These are phyloP conservation scores for Gamarada debralockiae DNA, from an alignment of 495 filamentous ascomycete genomes.

Conservation along the genomic window DNA sequence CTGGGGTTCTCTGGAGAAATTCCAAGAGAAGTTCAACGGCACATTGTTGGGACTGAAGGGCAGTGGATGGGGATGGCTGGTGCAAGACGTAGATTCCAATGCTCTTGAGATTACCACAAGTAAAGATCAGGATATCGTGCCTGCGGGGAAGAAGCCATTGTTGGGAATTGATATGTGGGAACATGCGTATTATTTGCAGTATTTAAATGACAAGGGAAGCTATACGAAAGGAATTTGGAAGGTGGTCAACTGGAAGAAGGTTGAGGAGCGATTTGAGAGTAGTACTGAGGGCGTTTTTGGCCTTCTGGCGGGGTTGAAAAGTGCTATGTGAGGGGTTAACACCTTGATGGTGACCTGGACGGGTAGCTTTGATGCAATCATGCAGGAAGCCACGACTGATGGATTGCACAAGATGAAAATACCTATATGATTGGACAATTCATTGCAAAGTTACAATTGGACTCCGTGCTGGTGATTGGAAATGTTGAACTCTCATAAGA, in stretches of 20 bases:
- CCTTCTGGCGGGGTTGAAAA: conserved; percentile 1
- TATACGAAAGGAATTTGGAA: conserved; percentile 81
- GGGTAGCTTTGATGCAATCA: no score
- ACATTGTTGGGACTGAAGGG: conserved; percentile 88
- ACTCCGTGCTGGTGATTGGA: neutral
- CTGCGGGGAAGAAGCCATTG: conserved; percentile 70
- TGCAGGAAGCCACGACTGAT: neutral
- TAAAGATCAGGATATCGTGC: conserved; percentile 82
- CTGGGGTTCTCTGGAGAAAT: conserved; percentile 60
- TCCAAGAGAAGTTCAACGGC: conserved; percentile 82
- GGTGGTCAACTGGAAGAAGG: conserved; percentile 82
- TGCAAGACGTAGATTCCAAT: conserved; percentile 84
- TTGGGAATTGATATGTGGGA: conserved; percentile 93
- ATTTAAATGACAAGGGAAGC: conserved; percentile 80
- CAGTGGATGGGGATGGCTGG: conserved; percentile 94
- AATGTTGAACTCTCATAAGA: neutral
- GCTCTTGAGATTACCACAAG: conserved; percentile 72
- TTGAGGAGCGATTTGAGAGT: conserved; percentile 35
- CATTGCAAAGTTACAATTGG: neutral
- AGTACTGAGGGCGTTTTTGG: neutral
- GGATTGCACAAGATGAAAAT: neutral
- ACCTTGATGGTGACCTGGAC: conserved; percentile 2
- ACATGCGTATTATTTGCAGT: conserved; percentile 69
- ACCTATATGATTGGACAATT: neutral
- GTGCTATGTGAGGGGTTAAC: neutral